Conservation (phyloP, 2,329 filamentous ascomycete species). For the Aspergillus unguis region DNA sequence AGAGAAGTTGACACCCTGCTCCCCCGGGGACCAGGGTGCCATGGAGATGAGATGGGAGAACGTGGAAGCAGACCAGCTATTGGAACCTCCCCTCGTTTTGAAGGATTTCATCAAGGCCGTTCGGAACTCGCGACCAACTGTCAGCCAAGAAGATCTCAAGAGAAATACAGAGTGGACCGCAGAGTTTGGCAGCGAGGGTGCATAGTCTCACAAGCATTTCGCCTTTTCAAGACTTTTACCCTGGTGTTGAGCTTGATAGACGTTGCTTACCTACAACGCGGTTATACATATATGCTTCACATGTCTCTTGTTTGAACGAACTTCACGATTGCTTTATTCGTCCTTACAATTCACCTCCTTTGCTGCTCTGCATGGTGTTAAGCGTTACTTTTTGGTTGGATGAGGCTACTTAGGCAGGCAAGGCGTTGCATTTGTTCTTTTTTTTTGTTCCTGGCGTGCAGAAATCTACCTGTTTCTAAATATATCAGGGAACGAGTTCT, state of each 20-base stretch:
- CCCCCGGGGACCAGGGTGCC: conserved; percentile 80
- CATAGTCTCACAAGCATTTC: conserved; percentile 35
- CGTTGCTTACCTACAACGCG: neutral
- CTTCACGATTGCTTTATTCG: neutral
- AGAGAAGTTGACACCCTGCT: conserved; percentile 74
- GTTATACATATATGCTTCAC: neutral
- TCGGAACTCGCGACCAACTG: conserved; percentile 81
- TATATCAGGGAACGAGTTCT: neutral
- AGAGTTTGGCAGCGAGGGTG: conserved; percentile 92
- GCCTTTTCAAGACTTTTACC: neutral
- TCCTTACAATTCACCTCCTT: conserved; percentile 10
- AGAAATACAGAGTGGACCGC: conserved; percentile 89
- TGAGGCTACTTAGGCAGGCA: conserved; percentile 24
- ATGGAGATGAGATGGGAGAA: conserved; percentile 93
- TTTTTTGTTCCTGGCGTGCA: conserved; percentile 9
- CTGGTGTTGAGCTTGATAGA: conserved; percentile 10
- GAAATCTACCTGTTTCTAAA: neutral
- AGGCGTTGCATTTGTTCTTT: conserved; percentile 27
- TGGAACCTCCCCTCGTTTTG: conserved; percentile 79
- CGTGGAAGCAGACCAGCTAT: conserved; percentile 75
- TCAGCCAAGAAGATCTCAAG: conserved; percentile 79
- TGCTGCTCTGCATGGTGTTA: conserved; percentile 21
- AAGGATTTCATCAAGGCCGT: conserved; percentile 95
- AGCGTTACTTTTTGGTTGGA: conserved; percentile 24
- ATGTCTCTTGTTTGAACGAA: neutral